These are phyloP conservation scores for Penicillium dipodomyicola DNA, from an alignment of 495 filamentous ascomycete species.

Conservation along the genomic window DNA sequence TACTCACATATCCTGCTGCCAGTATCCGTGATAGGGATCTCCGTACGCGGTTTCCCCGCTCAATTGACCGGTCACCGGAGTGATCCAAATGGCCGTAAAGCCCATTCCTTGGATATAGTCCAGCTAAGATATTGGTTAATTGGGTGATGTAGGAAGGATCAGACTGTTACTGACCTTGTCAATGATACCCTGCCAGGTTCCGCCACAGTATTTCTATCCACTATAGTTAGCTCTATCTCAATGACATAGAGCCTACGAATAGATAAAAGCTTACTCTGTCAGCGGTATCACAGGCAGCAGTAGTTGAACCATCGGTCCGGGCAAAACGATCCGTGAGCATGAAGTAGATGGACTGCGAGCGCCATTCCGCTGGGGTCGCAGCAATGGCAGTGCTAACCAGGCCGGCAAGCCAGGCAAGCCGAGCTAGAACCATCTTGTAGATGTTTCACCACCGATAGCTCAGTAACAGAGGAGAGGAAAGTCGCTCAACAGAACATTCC, in stretches of 20 bases:
- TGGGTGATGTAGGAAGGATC: neutral
- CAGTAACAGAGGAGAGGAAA: neutral
- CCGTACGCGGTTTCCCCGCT: constrained; percentile 50
- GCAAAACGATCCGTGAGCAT: constrained; percentile 75
- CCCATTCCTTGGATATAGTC: constrained; percentile 69
- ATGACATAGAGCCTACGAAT: neutral
- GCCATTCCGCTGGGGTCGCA: constrained; percentile 53
- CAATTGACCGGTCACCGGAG: constrained; percentile 66
- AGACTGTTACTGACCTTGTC: constrained; percentile 47
- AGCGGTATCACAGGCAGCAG: constrained; percentile 48
- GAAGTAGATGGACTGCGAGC: constrained; percentile 68
- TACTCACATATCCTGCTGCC: constrained; percentile 62
- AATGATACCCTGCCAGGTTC: constrained; percentile 70
- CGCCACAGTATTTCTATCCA: constrained; percentile 65
- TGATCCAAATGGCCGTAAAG: constrained; percentile 82
- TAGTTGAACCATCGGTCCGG: constrained; percentile 62
- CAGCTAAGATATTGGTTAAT: constrained; percentile 28
- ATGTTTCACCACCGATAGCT: neutral
- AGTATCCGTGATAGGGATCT: constrained; percentile 70
- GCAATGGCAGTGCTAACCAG: constrained; percentile 32
- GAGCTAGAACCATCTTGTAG: constrained; percentile 15
- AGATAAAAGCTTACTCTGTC: constrained; percentile 24
- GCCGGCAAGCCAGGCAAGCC: constrained; percentile 19
- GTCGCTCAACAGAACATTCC: neutral
- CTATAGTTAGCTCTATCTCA: neutral